Percentiles rank a stretch among this genome's conserved stretches.
Evolutionary conservation across 2,329 filamentous ascomycete species (phyloP).

Genomic region (Tolypocladium ophioglossoides): DNA sequence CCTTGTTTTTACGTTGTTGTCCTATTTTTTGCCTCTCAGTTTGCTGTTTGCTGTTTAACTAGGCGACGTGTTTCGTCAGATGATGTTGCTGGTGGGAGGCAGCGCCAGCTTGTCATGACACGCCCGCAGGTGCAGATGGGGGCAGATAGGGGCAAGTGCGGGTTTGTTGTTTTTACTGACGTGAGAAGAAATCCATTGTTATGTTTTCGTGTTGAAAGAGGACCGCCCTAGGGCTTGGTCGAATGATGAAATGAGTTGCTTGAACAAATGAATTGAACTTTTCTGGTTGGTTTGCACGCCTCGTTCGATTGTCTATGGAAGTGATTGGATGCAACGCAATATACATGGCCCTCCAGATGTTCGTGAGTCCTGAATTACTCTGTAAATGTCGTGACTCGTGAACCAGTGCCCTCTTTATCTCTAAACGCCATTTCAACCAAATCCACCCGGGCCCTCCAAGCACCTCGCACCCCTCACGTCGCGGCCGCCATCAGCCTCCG

Average conservation of each 20-base stretch:
- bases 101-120: not conserved
- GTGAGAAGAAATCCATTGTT: not conserved
- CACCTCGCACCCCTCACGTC: conserved; percentile 7
- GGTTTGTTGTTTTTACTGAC: not conserved
- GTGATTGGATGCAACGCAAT: not conserved
- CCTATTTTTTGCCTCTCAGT: conserved; percentile 4
- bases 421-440: not conserved
- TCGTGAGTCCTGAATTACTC: not conserved
- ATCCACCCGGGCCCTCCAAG: not conserved
- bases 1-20: not conserved
- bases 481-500: conserved; percentile 23
- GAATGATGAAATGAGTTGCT: conserved; percentile 18
- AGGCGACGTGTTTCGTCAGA: not conserved
- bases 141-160: not conserved
- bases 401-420: not conserved
- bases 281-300: not conserved
- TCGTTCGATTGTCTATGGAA: not conserved
- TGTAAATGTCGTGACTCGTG: not conserved
- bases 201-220: conserved; percentile 5
- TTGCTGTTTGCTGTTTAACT: not conserved
- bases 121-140: too few species aligned
- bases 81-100: not conserved
- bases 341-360: not conserved
- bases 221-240: conserved; percentile 9
- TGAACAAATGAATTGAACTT: conserved; percentile 5